Conservation (phyloP, 2,329 filamentous ascomycete genomes). For the Aspergillus aculeatinus region DNA sequence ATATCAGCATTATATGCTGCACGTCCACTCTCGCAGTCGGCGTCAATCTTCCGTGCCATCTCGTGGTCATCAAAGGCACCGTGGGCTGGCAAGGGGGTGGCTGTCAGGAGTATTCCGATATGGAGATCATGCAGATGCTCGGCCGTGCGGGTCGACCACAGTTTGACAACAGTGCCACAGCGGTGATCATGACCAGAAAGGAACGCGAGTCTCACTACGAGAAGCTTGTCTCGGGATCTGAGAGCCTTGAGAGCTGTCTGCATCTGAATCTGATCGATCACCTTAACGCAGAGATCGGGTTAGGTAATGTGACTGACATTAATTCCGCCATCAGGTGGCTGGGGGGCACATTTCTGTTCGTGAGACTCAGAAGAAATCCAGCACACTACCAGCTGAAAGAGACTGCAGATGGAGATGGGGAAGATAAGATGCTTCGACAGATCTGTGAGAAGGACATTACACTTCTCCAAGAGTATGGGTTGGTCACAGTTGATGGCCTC, state of each 20-base stretch:
- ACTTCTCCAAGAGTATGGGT: slow-evolving; percentile 59
- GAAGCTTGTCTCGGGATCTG: slow-evolving; percentile 69
- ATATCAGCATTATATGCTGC: slow-evolving; percentile 80
- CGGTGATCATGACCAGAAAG: slow-evolving; percentile 75
- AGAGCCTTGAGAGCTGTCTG: slow-evolving; percentile 73
- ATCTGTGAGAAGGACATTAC: slow-evolving; percentile 70
- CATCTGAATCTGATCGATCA: slow-evolving; percentile 80
- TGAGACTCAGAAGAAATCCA: slow-evolving; percentile 71
- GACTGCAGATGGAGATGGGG: slow-evolving; percentile 48
- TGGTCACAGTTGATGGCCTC: slow-evolving; percentile 57
- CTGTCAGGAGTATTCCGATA: slow-evolving; percentile 71
- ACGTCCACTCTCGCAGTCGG: slow-evolving; percentile 83
- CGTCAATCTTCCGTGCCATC: slow-evolving; percentile 78
- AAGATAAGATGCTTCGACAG: slow-evolving; percentile 65
- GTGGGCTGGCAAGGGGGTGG: slow-evolving; percentile 61
- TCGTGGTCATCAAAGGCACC: slow-evolving; percentile 81
- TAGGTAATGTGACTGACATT: slow-evolving; percentile 68
- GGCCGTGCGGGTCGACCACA: slow-evolving; percentile 80
- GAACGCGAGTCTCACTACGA: slow-evolving; percentile 67
- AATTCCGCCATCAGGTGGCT: slow-evolving; percentile 72
- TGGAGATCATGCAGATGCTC: slow-evolving; percentile 90
- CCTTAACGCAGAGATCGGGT: slow-evolving; percentile 77
- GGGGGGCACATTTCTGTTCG: slow-evolving; percentile 72
- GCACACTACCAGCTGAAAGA: slow-evolving; percentile 66
- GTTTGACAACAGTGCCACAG: slow-evolving; percentile 73